Evolutionary conservation across 148 eudicot genomes (phyloP), one percentile per base, ranked within the genome.

Genomic region (Arbutus unedo): DNA sequence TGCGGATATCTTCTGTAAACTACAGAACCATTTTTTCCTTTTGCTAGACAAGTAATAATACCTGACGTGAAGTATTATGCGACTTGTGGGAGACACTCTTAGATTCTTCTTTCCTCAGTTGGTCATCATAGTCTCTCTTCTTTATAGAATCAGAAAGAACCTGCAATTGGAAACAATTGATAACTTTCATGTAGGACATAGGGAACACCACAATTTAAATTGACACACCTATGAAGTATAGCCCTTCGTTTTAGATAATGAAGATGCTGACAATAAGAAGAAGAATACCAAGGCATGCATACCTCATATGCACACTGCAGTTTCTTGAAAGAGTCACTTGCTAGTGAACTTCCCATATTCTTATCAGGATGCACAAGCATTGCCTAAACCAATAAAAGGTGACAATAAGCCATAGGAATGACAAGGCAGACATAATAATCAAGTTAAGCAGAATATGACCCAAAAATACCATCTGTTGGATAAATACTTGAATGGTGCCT

Each of bases 321-420:
- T 87, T 94, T 97, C 89, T 97, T 94, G 88, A 97, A 97, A n/a
- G 99, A 94, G 81, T 97, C 99, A 88, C 99, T 93, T 50, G 99
- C 97, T 81, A 88, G 87, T 51, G 97, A 91, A 88, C 92, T 91
- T 86, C 99, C 99, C 99, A 97, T 92, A 86, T 97, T 94, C 89
- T 97, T 97, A 88, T 97, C 99, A 51, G 99, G 99, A 85, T 97
- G 99, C 85, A 97, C 98, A 79, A 97, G 99, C 97, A 93, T 97
- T 75, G 99, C 99, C 99, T 94, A 82, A n/a, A 38, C 74, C 82
- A 74, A 80, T 76, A 76, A 79, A 71, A 38, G 43, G 83, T 47
- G n/a, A 73, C 41, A 67, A 16, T 25, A 50, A 66, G 67, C 68
- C 71, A 80, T 51, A 82, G 54, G 64, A 70, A 56, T 4, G n/a